These are phyloP conservation scores for Linderniella brevidens DNA, from an alignment of 257 asterid genomes.

Conservation along the genomic window DNA sequence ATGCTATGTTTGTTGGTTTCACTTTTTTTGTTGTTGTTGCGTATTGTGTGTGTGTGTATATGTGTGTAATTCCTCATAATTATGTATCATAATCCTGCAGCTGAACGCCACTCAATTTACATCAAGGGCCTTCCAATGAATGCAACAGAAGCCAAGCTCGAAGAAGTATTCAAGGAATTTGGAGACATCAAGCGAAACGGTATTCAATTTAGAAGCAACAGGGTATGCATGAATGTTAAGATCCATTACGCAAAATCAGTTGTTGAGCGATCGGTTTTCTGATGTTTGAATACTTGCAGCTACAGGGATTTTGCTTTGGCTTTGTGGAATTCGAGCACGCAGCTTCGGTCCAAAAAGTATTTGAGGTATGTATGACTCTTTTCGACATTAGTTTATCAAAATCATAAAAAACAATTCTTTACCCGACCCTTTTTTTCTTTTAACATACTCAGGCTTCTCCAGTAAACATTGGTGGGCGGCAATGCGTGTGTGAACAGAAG, in stretches of 20 bases:
- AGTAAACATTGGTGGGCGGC: slow-evolving; percentile 46
- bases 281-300: slow-evolving; percentile 13
- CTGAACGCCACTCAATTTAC: slow-evolving; percentile 79
- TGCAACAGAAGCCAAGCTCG: slow-evolving; percentile 47
- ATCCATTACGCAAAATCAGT: no score
- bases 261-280: no score
- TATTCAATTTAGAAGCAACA: slow-evolving; percentile 80
- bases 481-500: slow-evolving; percentile 63
- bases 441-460: slow-evolving; percentile 65
- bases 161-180: slow-evolving; percentile 64
- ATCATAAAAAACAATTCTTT: no score
- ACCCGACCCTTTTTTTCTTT: background rate
- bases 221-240: slow-evolving; percentile 27
- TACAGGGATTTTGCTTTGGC: slow-evolving; percentile 52
- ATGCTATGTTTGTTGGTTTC: slow-evolving; percentile 9
- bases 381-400: no score
- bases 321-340: slow-evolving; percentile 71
- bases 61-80: no score
- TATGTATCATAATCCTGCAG: slow-evolving; percentile 24
- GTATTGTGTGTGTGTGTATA: no score
- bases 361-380: slow-evolving; percentile 27
- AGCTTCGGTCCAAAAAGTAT: slow-evolving; percentile 41
- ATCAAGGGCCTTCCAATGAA: slow-evolving; percentile 77
- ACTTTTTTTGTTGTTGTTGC: no score
- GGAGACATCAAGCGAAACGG: slow-evolving; percentile 69